Evolutionary conservation across 257 asterid species (phyloP), one percentile per base, ranked within the genome.

Genomic region (Nicotiana otophora): DNA sequence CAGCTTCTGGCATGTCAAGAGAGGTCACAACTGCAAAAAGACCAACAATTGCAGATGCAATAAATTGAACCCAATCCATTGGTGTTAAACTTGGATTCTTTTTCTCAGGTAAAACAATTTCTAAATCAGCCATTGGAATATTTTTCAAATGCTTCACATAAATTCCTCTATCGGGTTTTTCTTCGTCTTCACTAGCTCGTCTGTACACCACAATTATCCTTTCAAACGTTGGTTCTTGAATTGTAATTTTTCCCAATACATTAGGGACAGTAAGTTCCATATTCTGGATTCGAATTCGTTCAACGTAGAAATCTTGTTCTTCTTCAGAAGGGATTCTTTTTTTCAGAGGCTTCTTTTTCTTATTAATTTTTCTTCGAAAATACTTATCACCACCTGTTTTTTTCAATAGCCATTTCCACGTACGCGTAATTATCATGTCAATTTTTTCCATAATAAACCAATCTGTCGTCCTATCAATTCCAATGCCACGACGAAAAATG

Each of bases 111-210:
- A 96, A 93, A 80, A 96, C 99, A 83, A 96, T 91, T 89, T 94
- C 99, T 97, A 96, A 87, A 88, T 96, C 99, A 83, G 98, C 99
- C 99, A 96, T 96, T 23, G 99, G 99, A 75, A 96, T 96, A 87
- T 89, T 88, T 86, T 88, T 93, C 92, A 96, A 96, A 88, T 96
- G 99, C 89, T 94, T 96, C 83, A 96, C 97, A 90, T 81, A 93
- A 74, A 96, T 91, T 62, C 97, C 98, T 81, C 97, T 91, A 64
- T 95, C 98, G 58, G 83, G 80, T 85, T 94, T 94, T 78, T 63
- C 78, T 78, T 54, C 69, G 65, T 96, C 81, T 84, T 91, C 85
- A 3, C 16, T 74, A 46, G 96, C 92, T 67, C 91, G 91, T 92
- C 99, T 93, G 93, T 96, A 96, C 77, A 96, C 90, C 76, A 96